phyloP scores from a whole-genome alignment of 1,284 basidiomycete genomes.

The Sanghuangporus baumii region DNA sequence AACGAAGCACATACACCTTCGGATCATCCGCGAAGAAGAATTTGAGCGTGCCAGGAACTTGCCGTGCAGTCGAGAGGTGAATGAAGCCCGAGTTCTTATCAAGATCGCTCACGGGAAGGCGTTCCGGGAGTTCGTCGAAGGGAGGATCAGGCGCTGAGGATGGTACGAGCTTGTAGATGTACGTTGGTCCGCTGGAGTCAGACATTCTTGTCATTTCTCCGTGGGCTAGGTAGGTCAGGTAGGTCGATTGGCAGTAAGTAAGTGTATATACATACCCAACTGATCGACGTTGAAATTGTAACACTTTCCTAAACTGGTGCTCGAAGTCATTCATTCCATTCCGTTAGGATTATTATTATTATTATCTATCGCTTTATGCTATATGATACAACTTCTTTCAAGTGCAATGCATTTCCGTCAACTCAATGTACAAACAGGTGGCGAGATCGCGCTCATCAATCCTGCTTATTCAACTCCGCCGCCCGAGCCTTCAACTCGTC shows the following conservation, averaged over 20 bases:
- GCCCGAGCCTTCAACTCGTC: not conserved
- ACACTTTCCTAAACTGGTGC: no score
- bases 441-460: not conserved
- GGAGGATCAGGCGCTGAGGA: slow-evolving; percentile 20
- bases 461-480: not conserved
- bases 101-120: slow-evolving; percentile 11
- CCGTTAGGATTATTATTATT: no score
- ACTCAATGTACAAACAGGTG: not conserved
- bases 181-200: slow-evolving; percentile 28
- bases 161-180: slow-evolving; percentile 49
- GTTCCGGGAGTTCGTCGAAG: slow-evolving; percentile 4
- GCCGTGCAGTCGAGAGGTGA: slow-evolving; percentile 55
- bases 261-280: no score
- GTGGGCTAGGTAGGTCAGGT: no score
- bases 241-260: no score
- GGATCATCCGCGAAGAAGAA: slow-evolving; percentile 44
- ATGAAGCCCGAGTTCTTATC: slow-evolving; percentile 45
- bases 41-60: slow-evolving; percentile 46
- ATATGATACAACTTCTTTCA: no score
- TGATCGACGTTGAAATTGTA: no score
- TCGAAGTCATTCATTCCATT: no score
- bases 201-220: not conserved
- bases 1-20: slow-evolving; percentile 43
- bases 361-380: no score
- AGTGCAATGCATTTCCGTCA: not conserved